phyloP scores from a whole-genome alignment of 2,329 filamentous ascomycete genomes.

The Colletotrichum liriopes region DNA sequence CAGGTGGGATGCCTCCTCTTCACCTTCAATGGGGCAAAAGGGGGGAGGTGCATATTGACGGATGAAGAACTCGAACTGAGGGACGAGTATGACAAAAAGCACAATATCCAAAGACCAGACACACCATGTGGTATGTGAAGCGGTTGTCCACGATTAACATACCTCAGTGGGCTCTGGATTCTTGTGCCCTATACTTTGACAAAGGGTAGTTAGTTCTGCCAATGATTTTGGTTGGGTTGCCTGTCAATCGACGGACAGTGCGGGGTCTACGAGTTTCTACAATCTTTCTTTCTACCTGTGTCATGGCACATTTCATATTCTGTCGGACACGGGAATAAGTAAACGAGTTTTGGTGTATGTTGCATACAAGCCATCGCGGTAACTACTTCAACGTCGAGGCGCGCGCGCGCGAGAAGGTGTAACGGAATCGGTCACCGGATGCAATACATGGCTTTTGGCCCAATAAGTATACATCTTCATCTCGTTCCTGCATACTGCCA shows the following conservation, averaged over 20 bases:
- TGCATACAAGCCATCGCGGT: too few relatives aligned
- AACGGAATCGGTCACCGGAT: too few relatives aligned
- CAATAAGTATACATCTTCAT: not conserved
- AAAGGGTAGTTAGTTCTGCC: not conserved
- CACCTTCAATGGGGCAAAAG: constrained; percentile 2
- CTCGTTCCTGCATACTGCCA: not conserved
- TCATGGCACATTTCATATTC: too few relatives aligned
- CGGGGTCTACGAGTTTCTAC: not conserved
- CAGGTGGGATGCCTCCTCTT: constrained; percentile 15
- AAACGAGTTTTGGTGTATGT: too few relatives aligned
- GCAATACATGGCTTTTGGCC: too few relatives aligned
- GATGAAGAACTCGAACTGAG: not conserved
- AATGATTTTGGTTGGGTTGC: not conserved
- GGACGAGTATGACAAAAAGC: not conserved
- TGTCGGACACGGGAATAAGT: too few relatives aligned
- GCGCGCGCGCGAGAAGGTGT: too few relatives aligned
- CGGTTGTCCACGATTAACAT: not conserved
- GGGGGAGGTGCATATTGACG: not conserved
- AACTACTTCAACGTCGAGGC: not conserved
- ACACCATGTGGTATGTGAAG: not conserved
- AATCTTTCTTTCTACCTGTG: too few relatives aligned
- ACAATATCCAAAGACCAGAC: not conserved
- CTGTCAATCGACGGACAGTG: not conserved
- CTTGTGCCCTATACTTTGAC: not conserved
- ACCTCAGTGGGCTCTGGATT: too few relatives aligned